A percentile compares a stretch with the other conserved stretches of the same genome.
These are phyloP conservation scores for Mallotus nudiflorus DNA, from an alignment of 345 rosid genomes.

Conservation along the genomic window DNA sequence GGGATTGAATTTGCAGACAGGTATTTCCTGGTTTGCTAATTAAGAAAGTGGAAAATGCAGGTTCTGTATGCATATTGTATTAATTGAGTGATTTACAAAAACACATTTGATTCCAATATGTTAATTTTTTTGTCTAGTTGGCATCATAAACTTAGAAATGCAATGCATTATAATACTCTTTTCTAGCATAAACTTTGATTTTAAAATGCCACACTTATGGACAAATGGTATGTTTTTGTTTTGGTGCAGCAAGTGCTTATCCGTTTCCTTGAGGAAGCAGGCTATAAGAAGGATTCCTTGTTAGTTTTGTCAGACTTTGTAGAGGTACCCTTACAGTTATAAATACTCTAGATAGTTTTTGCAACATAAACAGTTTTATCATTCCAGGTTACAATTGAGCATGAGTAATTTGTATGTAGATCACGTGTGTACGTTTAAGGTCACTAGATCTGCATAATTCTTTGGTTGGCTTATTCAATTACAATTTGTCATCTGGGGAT, in stretches of 20 bases:
- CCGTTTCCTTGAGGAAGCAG: slow-evolving; percentile 74
- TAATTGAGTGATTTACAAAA: neutral
- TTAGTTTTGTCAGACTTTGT: slow-evolving; percentile 60
- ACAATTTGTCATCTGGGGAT: neutral
- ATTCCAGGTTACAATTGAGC: neutral
- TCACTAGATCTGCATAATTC: neutral
- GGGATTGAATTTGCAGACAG: neutral
- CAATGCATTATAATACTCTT: neutral
- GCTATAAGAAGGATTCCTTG: slow-evolving; percentile 58
- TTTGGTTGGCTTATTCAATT: slow-evolving; percentile 2
- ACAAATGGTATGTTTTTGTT: slow-evolving; percentile 17
- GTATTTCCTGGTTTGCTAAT: slow-evolving; percentile 1
- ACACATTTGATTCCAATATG: neutral
- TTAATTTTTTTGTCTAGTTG: neutral
- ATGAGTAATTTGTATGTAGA: neutral
- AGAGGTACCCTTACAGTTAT: slow-evolving; percentile 44
- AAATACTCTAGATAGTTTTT: neutral
- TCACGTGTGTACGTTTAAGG: neutral
- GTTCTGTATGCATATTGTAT: neutral
- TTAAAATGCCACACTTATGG: neutral
- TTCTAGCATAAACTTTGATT: neutral
- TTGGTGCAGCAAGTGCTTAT: slow-evolving; percentile 68
- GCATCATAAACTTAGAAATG: neutral
- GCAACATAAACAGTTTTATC: neutral
- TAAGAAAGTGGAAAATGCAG: neutral